phyloP scores from a whole-genome alignment of 805 yeast genomes.

The Ogataea haglerorum region DNA sequence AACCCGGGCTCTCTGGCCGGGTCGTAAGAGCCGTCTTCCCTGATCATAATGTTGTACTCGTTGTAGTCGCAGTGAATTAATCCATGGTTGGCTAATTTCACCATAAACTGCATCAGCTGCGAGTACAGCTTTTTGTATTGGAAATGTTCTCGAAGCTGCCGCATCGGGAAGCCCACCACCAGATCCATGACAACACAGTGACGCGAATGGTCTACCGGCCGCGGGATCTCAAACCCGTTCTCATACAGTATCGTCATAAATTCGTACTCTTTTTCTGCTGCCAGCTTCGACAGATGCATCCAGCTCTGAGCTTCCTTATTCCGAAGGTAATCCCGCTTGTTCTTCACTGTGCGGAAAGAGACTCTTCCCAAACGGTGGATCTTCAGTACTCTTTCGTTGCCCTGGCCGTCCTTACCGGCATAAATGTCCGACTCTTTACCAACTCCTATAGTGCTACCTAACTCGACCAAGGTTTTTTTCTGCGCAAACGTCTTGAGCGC shows the following conservation, averaged over 20 bases:
- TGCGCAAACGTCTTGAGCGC: constrained; percentile 83
- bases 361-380: constrained; percentile 93
- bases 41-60: constrained; percentile 90
- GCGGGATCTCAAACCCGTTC: constrained; percentile 83
- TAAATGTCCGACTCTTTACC: constrained; percentile 97
- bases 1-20: constrained; percentile 59
- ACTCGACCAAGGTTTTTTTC: constrained; percentile 66
- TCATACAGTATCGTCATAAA: constrained; percentile 75
- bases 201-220: constrained; percentile 83
- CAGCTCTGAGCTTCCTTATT: constrained; percentile 75
- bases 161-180: constrained; percentile 87
- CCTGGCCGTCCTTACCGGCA: constrained; percentile 67
- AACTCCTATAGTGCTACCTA: constrained; percentile 89
- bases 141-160: constrained; percentile 67
- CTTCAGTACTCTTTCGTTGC: constrained; percentile 69
- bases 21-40: constrained; percentile 50
- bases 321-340: constrained; percentile 85
- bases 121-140: constrained; percentile 73
- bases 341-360: constrained; percentile 88
- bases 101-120: constrained; percentile 82
- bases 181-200: constrained; percentile 93
- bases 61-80: constrained; percentile 96
- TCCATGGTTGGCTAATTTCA: constrained; percentile 80
- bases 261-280: constrained; percentile 89
- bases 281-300: constrained; percentile 87